A percentile compares a stretch with the other conserved stretches of the same genome.
Conservation (phyloP, 23 red algal species). For the Gracilariopsis chorda region DNA sequence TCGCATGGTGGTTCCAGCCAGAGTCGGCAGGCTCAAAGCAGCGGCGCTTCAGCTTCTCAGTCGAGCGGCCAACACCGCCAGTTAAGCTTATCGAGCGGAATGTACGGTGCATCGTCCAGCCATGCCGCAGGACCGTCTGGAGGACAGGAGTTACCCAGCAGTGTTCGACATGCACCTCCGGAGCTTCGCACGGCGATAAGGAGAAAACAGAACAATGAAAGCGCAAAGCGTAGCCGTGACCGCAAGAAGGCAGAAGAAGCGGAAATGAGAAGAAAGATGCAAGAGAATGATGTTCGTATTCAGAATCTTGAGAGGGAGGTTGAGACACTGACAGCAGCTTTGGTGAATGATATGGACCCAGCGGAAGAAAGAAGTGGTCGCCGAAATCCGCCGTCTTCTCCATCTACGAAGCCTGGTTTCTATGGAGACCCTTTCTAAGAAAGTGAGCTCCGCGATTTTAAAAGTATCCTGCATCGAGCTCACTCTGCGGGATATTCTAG, state of each 20-base stretch:
- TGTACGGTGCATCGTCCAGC: too few relatives aligned
- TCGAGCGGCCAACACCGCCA: not conserved
- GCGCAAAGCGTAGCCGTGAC: not conserved
- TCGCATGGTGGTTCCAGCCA: not conserved
- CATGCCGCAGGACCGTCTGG: not conserved
- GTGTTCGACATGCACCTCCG: not conserved
- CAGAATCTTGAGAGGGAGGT: not conserved
- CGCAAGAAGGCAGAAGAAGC: not conserved
- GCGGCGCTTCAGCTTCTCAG: too few relatives aligned
- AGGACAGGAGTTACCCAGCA: not conserved
- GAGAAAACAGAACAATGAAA: conserved; percentile 21
- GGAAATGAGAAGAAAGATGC: not conserved
- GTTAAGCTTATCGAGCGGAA: too few relatives aligned
- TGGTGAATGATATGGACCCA: too few relatives aligned
- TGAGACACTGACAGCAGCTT: not conserved
- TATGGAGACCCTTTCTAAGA: not conserved
- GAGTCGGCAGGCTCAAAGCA: too few relatives aligned
- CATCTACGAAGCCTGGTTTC: not conserved
- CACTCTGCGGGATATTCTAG: too few relatives aligned
- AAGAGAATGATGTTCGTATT: conserved; percentile 1
- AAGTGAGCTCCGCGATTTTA: too few relatives aligned
- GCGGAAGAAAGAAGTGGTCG: not conserved
- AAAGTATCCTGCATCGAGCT: too few relatives aligned
- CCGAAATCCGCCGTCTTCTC: not conserved
- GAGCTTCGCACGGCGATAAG: conserved; percentile 13